Percentiles rank a stretch among this genome's conserved stretches.
Evolutionary conservation across 257 asterid genomes (phyloP).

Genomic region (Dorcoceras hygrometricum): DNA sequence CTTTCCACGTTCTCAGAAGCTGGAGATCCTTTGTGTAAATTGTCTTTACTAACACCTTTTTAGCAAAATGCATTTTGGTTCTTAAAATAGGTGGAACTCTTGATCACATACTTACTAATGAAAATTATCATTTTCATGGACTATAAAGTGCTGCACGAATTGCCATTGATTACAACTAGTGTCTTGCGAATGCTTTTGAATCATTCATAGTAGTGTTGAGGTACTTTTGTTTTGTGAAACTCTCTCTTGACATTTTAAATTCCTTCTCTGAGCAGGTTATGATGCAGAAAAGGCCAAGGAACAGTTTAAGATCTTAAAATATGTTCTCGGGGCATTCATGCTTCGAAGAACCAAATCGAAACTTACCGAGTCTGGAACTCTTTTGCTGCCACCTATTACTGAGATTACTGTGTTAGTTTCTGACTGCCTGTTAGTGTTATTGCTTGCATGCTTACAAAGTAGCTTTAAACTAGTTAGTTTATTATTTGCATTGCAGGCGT

Average conservation of each 20-base stretch:
- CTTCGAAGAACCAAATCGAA: constrained; percentile 88
- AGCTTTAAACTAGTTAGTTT: constrained; percentile 19
- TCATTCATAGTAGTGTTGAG: constrained; percentile 2
- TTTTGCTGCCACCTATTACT: constrained; percentile 77
- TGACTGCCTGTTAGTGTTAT: constrained; percentile 22
- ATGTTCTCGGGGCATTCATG: constrained; percentile 84
- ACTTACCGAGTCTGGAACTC: constrained; percentile 74
- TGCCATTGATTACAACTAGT: neutral
- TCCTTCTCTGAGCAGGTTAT: constrained; percentile 43
- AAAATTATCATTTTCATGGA: constrained; percentile 10
- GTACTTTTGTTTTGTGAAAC: constrained; percentile 6
- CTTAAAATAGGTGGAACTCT: constrained; percentile 8
- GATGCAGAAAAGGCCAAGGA: constrained; percentile 53
- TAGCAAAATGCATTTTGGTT: constrained; percentile 4
- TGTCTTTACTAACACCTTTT: constrained; percentile 20
- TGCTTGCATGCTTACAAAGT: constrained; percentile 9
- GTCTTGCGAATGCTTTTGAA: constrained; percentile 8
- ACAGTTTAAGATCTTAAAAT: constrained; percentile 60
- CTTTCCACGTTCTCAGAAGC: constrained; percentile 79
- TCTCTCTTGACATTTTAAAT: constrained; percentile 20
- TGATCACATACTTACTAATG: neutral
- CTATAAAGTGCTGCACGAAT: neutral
- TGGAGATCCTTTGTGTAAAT: constrained; percentile 69
- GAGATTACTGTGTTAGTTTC: constrained; percentile 85
- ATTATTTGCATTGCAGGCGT: neutral